These are phyloP conservation scores for Hirsutella rhossiliensis DNA, from an alignment of 2,329 filamentous ascomycete genomes.

Conservation along the genomic window DNA sequence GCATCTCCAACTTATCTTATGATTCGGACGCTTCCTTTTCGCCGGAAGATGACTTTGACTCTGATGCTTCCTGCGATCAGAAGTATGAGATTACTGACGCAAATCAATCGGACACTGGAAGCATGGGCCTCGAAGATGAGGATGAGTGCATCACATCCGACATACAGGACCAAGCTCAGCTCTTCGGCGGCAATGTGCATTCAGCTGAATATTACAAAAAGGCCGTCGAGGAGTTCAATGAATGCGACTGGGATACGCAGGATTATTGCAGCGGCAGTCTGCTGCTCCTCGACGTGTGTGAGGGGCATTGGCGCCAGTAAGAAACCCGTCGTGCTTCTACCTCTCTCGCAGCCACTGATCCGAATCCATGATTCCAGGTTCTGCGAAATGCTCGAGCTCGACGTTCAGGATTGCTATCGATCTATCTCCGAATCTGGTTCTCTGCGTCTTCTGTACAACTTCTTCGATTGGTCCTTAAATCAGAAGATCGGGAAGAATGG, in stretches of 20 bases:
- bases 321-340: background rate
- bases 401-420: too few relatives aligned
- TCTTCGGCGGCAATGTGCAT: constrained; percentile 8
- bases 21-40: background rate
- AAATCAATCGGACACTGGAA: background rate
- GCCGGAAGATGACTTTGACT: background rate
- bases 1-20: background rate
- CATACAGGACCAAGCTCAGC: constrained; percentile 5
- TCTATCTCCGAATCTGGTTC: too few relatives aligned
- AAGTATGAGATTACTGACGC: background rate
- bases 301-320: constrained; percentile 7
- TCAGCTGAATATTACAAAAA: constrained; percentile 8
- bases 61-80: background rate
- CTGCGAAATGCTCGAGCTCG: constrained; percentile 6
- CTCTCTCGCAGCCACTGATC: constrained; percentile 1
- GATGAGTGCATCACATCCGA: background rate
- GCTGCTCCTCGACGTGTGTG: constrained; percentile 2
- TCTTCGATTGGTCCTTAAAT: too few relatives aligned
- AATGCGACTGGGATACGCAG: constrained; percentile 3
- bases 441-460: too few relatives aligned
- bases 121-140: background rate
- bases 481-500: too few relatives aligned
- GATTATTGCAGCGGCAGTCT: constrained; percentile 5
- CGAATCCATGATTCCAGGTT: constrained; percentile 6
- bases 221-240: constrained; percentile 4